A percentile compares a stretch with the other conserved stretches of the same genome.
Conservation (phyloP, 2,329 filamentous ascomycete genomes). For the Sclerotinia minor region DNA sequence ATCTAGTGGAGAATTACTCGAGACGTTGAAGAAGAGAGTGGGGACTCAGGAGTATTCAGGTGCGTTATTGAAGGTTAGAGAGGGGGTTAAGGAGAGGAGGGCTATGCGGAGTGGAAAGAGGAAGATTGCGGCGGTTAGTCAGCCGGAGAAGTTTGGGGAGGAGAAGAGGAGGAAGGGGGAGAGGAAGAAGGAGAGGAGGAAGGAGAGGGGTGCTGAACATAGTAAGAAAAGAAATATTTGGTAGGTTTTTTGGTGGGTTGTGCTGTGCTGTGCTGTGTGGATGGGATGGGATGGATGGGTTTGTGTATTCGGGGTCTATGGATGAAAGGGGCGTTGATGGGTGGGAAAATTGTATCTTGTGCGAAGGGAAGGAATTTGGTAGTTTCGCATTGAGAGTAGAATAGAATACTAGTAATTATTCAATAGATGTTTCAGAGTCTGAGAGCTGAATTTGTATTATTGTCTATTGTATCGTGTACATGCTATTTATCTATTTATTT, state of each 20-base stretch:
- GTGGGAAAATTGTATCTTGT: background rate
- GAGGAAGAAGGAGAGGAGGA: slow-evolving; percentile 79
- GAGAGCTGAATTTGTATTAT: background rate
- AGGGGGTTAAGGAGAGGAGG: slow-evolving; percentile 69
- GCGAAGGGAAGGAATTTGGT: background rate
- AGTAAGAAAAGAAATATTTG: slow-evolving; percentile 45
- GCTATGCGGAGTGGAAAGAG: slow-evolving; percentile 79
- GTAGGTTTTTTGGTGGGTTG: slow-evolving; percentile 21
- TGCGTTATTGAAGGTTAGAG: slow-evolving; percentile 70
- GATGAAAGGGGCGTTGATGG: background rate
- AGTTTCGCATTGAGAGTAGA: background rate
- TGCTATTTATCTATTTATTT: background rate
- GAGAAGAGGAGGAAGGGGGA: slow-evolving; percentile 84
- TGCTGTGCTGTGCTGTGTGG: too few species aligned
- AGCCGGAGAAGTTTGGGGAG: slow-evolving; percentile 74
- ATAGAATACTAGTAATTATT: background rate
- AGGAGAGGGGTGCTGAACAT: slow-evolving; percentile 73
- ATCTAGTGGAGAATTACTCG: slow-evolving; percentile 75
- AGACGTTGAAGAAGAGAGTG: slow-evolving; percentile 78
- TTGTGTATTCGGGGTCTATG: too few species aligned
- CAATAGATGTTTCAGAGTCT: background rate
- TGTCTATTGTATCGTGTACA: background rate
- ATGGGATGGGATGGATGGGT: too few species aligned
- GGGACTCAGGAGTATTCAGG: slow-evolving; percentile 79
- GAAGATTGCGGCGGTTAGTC: slow-evolving; percentile 80